These are phyloP conservation scores for Austroboletus festivus DNA, from an alignment of 768 basidiomycete genomes.

Conservation along the genomic window DNA sequence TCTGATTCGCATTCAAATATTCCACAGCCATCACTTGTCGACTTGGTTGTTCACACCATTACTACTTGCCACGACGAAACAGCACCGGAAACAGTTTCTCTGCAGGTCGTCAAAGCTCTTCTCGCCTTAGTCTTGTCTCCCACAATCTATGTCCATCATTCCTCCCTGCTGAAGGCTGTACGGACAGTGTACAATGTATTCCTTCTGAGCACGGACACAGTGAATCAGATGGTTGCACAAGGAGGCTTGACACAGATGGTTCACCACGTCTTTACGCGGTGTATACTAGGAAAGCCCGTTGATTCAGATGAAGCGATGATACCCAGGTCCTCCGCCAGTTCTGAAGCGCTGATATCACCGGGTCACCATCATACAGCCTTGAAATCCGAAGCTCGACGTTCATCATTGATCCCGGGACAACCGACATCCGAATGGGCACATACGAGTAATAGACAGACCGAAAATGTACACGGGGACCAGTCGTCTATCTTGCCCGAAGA, in stretches of 20 bases:
- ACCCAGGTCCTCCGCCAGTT: constrained; percentile 19
- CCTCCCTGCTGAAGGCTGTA: constrained; percentile 91
- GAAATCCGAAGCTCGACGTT: constrained; percentile 10
- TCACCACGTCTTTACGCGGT: constrained; percentile 90
- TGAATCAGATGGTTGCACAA: constrained; percentile 98
- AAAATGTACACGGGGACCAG: constrained; percentile 1
- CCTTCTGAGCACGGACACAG: constrained; percentile 80
- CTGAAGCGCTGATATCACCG: constrained; percentile 18
- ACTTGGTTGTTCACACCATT: constrained; percentile 92
- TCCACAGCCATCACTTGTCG: constrained; percentile 76
- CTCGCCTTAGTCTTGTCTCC: constrained; percentile 86
- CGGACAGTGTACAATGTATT: constrained; percentile 99
- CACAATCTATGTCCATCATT: constrained; percentile 89
- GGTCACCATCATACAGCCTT: constrained; percentile 3
- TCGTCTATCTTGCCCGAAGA: constrained; percentile 3
- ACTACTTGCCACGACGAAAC: constrained; percentile 87
- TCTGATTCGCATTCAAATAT: constrained; percentile 46
- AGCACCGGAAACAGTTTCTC: constrained; percentile 85
- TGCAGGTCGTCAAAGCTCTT: constrained; percentile 96
- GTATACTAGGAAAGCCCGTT: constrained; percentile 38
- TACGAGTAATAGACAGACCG: background rate
- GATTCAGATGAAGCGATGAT: constrained; percentile 17
- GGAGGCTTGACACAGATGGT: constrained; percentile 98
- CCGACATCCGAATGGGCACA: background rate
- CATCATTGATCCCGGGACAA: constrained; percentile 6